Conservation (phyloP, 2,329 filamentous ascomycete genomes). For the Colletotrichum theobromicola region DNA sequence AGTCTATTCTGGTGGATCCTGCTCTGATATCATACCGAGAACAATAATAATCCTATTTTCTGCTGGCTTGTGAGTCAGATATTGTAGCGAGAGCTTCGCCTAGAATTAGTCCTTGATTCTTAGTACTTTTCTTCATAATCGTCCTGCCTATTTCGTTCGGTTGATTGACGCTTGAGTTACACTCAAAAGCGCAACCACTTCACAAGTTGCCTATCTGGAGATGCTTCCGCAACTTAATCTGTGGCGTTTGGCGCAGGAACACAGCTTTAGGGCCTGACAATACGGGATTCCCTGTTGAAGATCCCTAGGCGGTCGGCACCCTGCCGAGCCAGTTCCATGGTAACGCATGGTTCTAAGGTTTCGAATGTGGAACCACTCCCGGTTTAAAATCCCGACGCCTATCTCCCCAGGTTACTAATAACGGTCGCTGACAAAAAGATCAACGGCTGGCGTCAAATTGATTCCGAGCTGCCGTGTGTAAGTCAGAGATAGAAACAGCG, state of each 20-base stretch:
- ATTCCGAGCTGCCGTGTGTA: neutral
- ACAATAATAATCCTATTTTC: neutral
- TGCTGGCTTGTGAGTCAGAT: neutral
- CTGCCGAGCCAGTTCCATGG: neutral
- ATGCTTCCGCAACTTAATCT: neutral
- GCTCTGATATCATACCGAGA: neutral
- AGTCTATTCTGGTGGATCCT: neutral
- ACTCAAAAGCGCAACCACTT: neutral
- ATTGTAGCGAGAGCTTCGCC: neutral
- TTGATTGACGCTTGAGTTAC: neutral
- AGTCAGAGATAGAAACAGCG: neutral
- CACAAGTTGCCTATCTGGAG: neutral
- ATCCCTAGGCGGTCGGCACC: neutral
- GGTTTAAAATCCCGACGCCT: neutral
- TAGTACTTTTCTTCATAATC: neutral
- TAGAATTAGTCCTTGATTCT: neutral
- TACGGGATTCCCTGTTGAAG: neutral
- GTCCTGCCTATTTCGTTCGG: neutral
- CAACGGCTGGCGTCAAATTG: neutral
- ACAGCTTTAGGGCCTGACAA: neutral
- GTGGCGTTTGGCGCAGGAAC: neutral
- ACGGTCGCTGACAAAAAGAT: neutral
- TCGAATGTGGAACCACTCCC: neutral
- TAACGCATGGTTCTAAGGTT: neutral
- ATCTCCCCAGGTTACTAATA: neutral